Evolutionary conservation across 768 basidiomycete species (phyloP).

Genomic region (Tulasnella sp.): DNA sequence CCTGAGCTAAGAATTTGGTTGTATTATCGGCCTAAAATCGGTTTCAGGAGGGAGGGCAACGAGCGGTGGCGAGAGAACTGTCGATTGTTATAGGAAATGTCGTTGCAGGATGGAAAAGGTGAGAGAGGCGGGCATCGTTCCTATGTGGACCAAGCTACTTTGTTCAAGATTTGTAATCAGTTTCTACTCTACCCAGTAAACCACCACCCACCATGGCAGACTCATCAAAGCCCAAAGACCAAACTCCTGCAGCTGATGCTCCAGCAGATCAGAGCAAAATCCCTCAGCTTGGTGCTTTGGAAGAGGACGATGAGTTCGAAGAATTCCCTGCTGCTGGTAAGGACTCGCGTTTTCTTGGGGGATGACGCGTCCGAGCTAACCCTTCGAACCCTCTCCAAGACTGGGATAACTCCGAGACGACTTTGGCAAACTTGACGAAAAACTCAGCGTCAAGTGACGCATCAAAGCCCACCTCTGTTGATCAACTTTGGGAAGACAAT

Average conservation of each 20-base stretch:
- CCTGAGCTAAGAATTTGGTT: background rate
- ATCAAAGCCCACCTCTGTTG: conserved; percentile 53
- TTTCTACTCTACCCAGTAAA: background rate
- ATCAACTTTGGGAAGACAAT: conserved; percentile 98
- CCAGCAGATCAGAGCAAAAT: conserved; percentile 6
- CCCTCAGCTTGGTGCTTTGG: conserved; percentile 77
- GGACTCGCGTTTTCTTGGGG: conserved; percentile 22
- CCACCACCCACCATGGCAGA: conserved; percentile 11
- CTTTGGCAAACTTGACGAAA: conserved; percentile 58
- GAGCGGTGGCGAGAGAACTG: background rate
- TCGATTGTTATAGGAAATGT: background rate
- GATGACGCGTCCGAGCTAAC: conserved; percentile 2
- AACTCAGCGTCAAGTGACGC: conserved; percentile 44
- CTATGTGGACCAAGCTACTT: background rate
- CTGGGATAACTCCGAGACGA: conserved; percentile 81
- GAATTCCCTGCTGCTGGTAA: conserved; percentile 81
- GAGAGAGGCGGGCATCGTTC: background rate
- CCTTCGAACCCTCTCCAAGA: conserved; percentile 38
- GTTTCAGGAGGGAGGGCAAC: background rate
- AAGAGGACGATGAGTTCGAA: conserved; percentile 97
- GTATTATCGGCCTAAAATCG: background rate
- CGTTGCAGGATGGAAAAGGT: conserved; percentile 4
- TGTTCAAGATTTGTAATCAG: background rate
- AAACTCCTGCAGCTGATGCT: background rate
- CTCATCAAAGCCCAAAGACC: conserved; percentile 3